Evolutionary conservation across 305 asterid species (phyloP).

Genomic region (Lippia alba): DNA sequence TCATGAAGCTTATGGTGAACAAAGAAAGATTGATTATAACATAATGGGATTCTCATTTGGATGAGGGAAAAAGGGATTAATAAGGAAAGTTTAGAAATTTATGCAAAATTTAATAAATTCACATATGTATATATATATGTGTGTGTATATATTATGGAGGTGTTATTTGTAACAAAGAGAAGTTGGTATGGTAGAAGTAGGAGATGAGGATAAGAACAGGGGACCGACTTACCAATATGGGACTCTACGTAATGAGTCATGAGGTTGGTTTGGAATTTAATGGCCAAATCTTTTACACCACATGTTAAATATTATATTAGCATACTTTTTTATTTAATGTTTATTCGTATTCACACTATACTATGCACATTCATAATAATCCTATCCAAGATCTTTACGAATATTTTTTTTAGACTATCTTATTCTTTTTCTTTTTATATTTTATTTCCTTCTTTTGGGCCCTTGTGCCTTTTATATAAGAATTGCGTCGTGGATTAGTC

Average conservation of each 20-base stretch:
- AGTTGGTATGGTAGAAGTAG: constrained; percentile 30
- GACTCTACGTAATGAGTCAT: constrained; percentile 47
- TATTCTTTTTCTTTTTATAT: no score
- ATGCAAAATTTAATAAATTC: no score
- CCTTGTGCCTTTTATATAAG: no score
- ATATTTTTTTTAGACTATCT: not conserved
- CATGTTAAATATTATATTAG: constrained; percentile 26
- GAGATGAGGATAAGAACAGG: constrained; percentile 51
- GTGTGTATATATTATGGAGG: constrained; percentile 19
- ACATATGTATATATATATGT: not conserved
- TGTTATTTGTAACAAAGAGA: constrained; percentile 1
- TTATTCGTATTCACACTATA: not conserved
- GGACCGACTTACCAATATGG: constrained; percentile 54
- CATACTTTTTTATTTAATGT: not conserved
- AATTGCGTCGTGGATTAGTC: no score
- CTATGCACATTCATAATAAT: constrained; percentile 4
- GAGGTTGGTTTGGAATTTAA: constrained; percentile 46
- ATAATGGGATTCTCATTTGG: constrained; percentile 33
- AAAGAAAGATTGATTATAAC: not conserved
- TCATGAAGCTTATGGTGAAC: constrained; percentile 34
- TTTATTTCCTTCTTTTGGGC: no score
- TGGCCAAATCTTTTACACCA: constrained; percentile 37
- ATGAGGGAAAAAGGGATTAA: not conserved
- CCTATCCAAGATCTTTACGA: constrained; percentile 9
- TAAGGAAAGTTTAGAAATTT: constrained; percentile 30